These are phyloP conservation scores for Chenopodium berlandieri DNA, from an alignment of 148 eudicot species.

Conservation along the genomic window DNA sequence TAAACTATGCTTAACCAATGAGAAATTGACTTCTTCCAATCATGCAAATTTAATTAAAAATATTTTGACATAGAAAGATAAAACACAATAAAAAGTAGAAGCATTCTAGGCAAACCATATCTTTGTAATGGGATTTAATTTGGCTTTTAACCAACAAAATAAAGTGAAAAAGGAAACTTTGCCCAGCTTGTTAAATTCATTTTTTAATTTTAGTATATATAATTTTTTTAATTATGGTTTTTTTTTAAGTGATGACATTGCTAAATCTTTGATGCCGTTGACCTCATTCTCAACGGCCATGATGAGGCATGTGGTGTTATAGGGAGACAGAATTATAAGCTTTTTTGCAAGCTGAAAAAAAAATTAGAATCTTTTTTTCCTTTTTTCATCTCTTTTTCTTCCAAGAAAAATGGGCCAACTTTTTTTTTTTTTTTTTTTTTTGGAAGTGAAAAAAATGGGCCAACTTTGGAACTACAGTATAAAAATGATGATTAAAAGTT, in stretches of 20 bases:
- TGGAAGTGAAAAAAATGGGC: not conserved
- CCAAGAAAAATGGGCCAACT: conserved; percentile 28
- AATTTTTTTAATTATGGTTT: no score
- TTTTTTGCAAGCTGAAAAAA: conserved; percentile 27
- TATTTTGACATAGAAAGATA: not conserved
- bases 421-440: not conserved
- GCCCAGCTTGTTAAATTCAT: not conserved
- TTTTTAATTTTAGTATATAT: no score
- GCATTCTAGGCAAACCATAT: conserved; percentile 25
- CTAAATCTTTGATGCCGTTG: conserved; percentile 41
- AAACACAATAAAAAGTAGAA: not conserved
- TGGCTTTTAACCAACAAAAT: conserved; percentile 20
- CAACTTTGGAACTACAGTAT: not conserved
- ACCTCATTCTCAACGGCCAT: conserved; percentile 49
- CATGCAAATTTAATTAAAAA: conserved; percentile 11
- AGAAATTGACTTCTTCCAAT: conserved; percentile 8
- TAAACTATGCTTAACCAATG: not conserved
- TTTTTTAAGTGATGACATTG: conserved; percentile 1
- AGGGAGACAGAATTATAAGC: conserved; percentile 53
- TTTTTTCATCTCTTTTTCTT: conserved; percentile 5
- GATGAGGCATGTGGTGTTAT: conserved; percentile 53
- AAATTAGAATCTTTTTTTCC: conserved; percentile 17
- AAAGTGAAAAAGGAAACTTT: conserved; percentile 3
- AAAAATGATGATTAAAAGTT: not conserved
- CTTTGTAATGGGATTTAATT: conserved; percentile 22